Base-by-base conservation (phyloP, 2,329 filamentous ascomycete species). In the Penicillium sp. region DNA sequence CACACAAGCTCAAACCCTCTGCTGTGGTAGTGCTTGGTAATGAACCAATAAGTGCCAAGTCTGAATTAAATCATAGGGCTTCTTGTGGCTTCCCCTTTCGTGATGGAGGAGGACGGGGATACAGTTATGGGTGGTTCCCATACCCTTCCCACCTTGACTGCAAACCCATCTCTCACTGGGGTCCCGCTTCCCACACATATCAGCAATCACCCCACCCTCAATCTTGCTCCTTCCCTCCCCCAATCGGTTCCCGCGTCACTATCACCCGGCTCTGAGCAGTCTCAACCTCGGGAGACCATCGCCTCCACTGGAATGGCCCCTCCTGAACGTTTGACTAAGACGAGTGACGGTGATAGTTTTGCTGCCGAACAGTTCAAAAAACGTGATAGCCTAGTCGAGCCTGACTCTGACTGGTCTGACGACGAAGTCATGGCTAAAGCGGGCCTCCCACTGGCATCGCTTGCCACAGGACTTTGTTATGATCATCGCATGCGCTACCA, bases 401-500 rank as follows among this genome's bases (percentile, higher is more conserved):
- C 72, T 21, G 72, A 73, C 43, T 78, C 75, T 10, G 75, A 77
- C 57, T 76, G 73, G 69, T 74, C 75, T 41, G 70, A 75, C n/a
- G 72, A 74, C 6, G 70, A 72, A 31, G 52, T 60, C 41, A 60
- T 65, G 8, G 61, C 62, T 8, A 69, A 75, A 76, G 55, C 78
- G 75, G 75, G 75, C 10, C 68, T 80, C n/a, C 74, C 77, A 1
- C 60, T 74, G 27, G 71, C 75, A 2, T 75, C 84, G 27, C 78
- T 90, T 1, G 84, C 88, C 0, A 92, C 89, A 0, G 90, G 90
- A 4, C 86, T 89, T 60, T 93, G 90, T 64, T 99, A 97, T 71
- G 94, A 99, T 76, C 87, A 91, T 56, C 86, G 93, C 33, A 99
- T 99, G 94, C 91, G 94, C 59, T 89, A 95, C 59, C 94, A 99